Evolutionary conservation across 306 rosid species (phyloP).

Genomic region (Calophaca sinica): DNA sequence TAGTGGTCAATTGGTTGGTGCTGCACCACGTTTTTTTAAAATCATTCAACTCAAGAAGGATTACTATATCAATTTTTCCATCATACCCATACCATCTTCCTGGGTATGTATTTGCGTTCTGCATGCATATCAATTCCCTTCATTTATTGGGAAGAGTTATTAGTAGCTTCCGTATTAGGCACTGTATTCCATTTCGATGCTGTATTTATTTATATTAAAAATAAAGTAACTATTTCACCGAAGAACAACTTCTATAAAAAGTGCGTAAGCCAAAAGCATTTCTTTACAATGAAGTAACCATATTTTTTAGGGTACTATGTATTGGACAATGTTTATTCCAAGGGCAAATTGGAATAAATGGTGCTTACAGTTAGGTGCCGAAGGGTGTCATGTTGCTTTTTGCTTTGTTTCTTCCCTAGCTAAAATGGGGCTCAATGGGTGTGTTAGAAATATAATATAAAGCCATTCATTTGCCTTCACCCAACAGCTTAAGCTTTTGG

Average conservation of each 20-base stretch:
- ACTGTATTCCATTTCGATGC: constrained; percentile 5
- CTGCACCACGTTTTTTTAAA: background rate
- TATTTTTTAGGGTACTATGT: background rate
- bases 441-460: no score
- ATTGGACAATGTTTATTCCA: background rate
- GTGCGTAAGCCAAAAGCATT: background rate
- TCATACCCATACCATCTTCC: background rate
- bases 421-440: background rate
- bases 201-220: constrained; percentile 9
- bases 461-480: no score
- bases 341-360: background rate
- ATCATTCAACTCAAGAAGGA: background rate
- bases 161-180: constrained; percentile 20
- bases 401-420: background rate
- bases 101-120: background rate
- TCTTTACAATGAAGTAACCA: background rate
- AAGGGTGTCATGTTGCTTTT: background rate
- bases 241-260: background rate
- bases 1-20: constrained; percentile 10
- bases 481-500: no score
- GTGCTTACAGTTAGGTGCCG: background rate
- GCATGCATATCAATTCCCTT: constrained; percentile 1
- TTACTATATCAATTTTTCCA: background rate
- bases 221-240: constrained; percentile 9
- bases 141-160: background rate